These are phyloP conservation scores for Herpotrichia juniperi DNA, from an alignment of 2,329 filamentous ascomycete species.

Conservation along the genomic window DNA sequence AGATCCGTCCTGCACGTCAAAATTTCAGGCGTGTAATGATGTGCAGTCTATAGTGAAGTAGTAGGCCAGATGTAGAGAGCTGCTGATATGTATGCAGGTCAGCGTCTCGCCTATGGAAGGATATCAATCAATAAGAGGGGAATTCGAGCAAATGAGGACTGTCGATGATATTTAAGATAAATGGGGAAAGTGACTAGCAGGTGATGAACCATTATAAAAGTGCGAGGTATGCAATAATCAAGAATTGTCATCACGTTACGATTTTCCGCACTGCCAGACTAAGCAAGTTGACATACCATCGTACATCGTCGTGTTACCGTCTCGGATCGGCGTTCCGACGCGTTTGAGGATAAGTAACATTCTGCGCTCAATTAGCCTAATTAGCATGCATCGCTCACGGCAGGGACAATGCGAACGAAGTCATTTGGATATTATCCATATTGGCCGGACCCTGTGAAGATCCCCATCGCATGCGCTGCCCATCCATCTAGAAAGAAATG, in stretches of 20 bases:
- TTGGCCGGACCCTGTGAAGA: conserved; percentile 21
- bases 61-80: background rate
- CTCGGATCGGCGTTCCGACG: background rate
- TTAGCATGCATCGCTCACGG: conserved; percentile 22
- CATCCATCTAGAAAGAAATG: conserved; percentile 4
- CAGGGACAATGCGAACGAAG: conserved; percentile 21
- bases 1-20: background rate
- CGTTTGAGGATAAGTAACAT: background rate
- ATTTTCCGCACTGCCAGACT: no score
- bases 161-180: no score
- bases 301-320: no score
- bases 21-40: conserved; percentile 5
- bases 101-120: no score
- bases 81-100: no score
- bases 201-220: no score
- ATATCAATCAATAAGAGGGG: no score
- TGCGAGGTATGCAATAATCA: no score
- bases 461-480: conserved; percentile 9
- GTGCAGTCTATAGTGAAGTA: background rate
- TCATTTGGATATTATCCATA: conserved; percentile 26
- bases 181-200: no score
- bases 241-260: no score
- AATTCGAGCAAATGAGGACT: no score
- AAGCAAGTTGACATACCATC: no score
- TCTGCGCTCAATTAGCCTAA: conserved; percentile 26